These are phyloP conservation scores for Naganishia onofrii DNA, from an alignment of 768 basidiomycete species.

Conservation along the genomic window DNA sequence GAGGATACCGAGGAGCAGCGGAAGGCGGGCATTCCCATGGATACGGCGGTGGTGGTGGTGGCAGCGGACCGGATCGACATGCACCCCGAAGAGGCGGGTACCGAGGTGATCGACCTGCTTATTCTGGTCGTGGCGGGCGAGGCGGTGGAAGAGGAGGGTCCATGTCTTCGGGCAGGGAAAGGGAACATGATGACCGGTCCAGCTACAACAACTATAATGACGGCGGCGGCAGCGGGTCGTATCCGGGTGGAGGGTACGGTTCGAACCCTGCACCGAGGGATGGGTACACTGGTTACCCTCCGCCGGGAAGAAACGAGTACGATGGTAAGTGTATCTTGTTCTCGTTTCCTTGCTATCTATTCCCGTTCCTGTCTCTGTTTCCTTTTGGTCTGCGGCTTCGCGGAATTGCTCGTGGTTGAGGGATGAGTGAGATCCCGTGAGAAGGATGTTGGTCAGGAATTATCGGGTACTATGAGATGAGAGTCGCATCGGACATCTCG, in stretches of 20 bases:
- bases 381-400: too few relatives aligned
- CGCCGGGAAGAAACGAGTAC: too few relatives aligned
- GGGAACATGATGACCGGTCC: too few relatives aligned
- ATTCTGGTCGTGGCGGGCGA: neutral
- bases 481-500: too few relatives aligned
- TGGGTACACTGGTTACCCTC: constrained; percentile 1
- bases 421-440: too few relatives aligned
- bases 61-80: constrained; percentile 3
- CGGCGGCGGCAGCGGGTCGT: neutral
- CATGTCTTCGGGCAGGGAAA: neutral
- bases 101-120: neutral
- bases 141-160: neutral
- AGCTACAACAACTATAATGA: neutral
- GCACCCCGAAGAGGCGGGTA: constrained; percentile 15
- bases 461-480: too few relatives aligned
- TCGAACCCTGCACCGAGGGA: neutral
- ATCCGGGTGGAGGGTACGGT: neutral
- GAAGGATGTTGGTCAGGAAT: too few relatives aligned
- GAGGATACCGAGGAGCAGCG: neutral
- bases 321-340: too few relatives aligned
- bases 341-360: too few relatives aligned
- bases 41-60: too few relatives aligned
- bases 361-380: too few relatives aligned
- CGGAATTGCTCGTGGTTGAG: too few relatives aligned
- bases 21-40: neutral